These are phyloP conservation scores for Aspergillus sclerotialis DNA, from an alignment of 2,329 filamentous ascomycete genomes.

Conservation along the genomic window DNA sequence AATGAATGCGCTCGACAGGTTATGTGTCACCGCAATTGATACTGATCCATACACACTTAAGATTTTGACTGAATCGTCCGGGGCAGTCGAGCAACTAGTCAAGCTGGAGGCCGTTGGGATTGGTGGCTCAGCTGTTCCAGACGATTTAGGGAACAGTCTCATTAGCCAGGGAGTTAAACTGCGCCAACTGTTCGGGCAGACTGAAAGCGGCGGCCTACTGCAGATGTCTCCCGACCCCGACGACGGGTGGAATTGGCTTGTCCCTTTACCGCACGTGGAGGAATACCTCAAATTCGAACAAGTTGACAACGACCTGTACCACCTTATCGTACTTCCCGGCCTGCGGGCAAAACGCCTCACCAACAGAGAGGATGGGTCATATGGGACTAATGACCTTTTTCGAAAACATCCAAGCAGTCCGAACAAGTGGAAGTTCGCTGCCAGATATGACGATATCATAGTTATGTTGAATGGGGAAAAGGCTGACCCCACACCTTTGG, in stretches of 20 bases:
- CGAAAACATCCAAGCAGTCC: constrained; percentile 36
- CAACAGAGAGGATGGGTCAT: constrained; percentile 43
- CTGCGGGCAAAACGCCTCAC: constrained; percentile 35
- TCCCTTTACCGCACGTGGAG: constrained; percentile 33
- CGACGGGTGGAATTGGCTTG: constrained; percentile 55
- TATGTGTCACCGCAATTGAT: constrained; percentile 50
- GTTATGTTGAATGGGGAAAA: constrained; percentile 47
- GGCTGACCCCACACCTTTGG: constrained; percentile 42
- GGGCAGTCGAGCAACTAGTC: constrained; percentile 44
- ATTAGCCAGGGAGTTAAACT: constrained; percentile 50
- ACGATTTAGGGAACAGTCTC: constrained; percentile 51
- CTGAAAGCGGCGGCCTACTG: constrained; percentile 61
- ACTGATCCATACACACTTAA: constrained; percentile 60
- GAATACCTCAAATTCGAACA: constrained; percentile 38
- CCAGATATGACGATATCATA: constrained; percentile 41
- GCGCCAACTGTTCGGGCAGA: constrained; percentile 57
- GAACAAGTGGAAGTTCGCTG: constrained; percentile 43
- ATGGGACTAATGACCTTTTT: constrained; percentile 47
- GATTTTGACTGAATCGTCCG: constrained; percentile 51
- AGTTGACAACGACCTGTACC: constrained; percentile 27
- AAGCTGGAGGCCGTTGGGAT: constrained; percentile 49
- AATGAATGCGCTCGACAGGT: constrained; percentile 36
- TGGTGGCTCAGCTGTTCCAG: constrained; percentile 53
- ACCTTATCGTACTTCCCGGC: constrained; percentile 28
- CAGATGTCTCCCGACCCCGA: constrained; percentile 46